Conservation (phyloP, 306 rosid genomes). For the Cucumis melo region DNA sequence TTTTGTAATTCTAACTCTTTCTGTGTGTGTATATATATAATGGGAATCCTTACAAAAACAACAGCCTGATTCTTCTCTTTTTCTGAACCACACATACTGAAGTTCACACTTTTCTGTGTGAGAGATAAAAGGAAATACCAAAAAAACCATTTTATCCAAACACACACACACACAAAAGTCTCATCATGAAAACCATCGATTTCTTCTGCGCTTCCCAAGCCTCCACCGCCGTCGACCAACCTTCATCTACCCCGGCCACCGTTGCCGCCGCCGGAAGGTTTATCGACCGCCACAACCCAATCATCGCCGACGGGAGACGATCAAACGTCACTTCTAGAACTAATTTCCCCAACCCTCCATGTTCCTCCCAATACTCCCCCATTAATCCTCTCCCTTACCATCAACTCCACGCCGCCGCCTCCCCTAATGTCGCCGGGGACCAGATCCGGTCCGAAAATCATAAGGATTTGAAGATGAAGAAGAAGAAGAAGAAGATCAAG, state of each 20-base stretch:
- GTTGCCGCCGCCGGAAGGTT: slow-evolving; percentile 34
- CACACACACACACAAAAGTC: not conserved
- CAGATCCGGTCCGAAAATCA: slow-evolving; percentile 10
- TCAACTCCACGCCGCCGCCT: slow-evolving; percentile 12
- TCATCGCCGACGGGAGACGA: slow-evolving; percentile 45
- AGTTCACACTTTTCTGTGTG: no score
- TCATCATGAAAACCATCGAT: slow-evolving; percentile 47
- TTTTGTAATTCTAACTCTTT: no score
- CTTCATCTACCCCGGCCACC: slow-evolving; percentile 32
- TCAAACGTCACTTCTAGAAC: not conserved
- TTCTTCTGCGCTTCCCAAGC: slow-evolving; percentile 87
- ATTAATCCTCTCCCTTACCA: slow-evolving; percentile 30
- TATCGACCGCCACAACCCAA: slow-evolving; percentile 92
- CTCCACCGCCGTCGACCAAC: slow-evolving; percentile 64
- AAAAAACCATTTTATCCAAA: slow-evolving; percentile 11
- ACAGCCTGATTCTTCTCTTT: no score
- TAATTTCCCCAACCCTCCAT: slow-evolving; percentile 15
- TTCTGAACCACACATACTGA: no score
- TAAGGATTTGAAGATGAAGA: not conserved
- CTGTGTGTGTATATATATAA: no score
- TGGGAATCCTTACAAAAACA: no score
- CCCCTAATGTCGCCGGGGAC: slow-evolving; percentile 14
- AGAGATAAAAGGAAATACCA: no score
- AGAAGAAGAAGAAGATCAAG: not conserved
- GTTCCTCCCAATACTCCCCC: slow-evolving; percentile 24